Conservation (phyloP, 1,284 basidiomycete species). For the Malassezia brasiliensis region DNA sequence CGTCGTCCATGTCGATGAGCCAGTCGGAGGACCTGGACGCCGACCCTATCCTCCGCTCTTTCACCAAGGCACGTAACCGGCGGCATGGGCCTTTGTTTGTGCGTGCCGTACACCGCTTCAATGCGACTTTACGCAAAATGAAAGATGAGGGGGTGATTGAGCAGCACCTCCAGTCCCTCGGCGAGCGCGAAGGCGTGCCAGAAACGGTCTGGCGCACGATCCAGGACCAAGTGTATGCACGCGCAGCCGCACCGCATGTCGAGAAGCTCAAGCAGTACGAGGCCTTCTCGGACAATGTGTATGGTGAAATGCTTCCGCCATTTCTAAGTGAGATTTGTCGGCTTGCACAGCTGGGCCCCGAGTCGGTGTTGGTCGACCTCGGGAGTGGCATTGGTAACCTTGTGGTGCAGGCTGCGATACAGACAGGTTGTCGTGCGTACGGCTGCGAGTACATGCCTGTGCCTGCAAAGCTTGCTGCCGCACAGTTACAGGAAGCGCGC, state of each 20-base stretch:
- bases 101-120: constrained; percentile 52
- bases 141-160: constrained; percentile 46
- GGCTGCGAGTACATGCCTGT: constrained; percentile 54
- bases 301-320: constrained; percentile 50
- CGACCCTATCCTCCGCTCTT: constrained; percentile 51
- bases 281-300: constrained; percentile 49
- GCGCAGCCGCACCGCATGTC: constrained; percentile 53
- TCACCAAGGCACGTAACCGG: constrained; percentile 53
- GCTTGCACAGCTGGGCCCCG: constrained; percentile 42
- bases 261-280: constrained; percentile 51
- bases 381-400: constrained; percentile 56
- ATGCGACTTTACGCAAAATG: constrained; percentile 49
- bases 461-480: constrained; percentile 51
- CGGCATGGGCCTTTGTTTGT: constrained; percentile 52
- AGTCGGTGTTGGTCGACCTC: constrained; percentile 52
- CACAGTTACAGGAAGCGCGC: constrained; percentile 52
- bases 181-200: constrained; percentile 32
- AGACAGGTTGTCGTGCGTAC: constrained; percentile 51
- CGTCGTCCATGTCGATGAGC: neutral
- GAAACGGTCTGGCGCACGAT: constrained; percentile 52
- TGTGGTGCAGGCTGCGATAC: constrained; percentile 54
- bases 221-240: constrained; percentile 54
- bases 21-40: constrained; percentile 14
- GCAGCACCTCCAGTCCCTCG: constrained; percentile 36
- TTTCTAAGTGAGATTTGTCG: constrained; percentile 50